phyloP scores from a whole-genome alignment of 2,329 filamentous ascomycete species.

The Phialophora macrospora region DNA sequence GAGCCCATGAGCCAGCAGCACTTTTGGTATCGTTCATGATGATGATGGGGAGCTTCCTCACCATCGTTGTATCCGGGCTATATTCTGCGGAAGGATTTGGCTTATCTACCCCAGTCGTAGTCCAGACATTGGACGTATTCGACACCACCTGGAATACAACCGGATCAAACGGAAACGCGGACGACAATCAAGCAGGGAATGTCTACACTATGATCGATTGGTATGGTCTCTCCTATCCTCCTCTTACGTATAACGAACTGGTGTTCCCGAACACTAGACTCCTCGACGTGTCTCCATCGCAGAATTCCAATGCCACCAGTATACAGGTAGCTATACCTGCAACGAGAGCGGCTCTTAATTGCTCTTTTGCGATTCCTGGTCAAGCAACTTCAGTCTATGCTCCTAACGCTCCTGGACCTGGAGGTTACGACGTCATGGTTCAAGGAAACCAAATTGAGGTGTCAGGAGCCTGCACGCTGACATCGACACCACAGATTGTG shows the following conservation, averaged over 20 bases:
- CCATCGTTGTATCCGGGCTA: background rate
- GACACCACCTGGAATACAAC: background rate
- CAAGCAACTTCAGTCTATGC: background rate
- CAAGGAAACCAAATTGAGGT: too few species aligned
- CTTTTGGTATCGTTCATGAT: background rate
- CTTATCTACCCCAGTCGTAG: background rate
- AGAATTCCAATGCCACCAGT: too few species aligned
- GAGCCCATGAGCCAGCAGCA: background rate
- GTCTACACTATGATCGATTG: background rate
- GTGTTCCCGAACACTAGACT: background rate
- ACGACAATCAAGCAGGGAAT: background rate
- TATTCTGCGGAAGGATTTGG: background rate
- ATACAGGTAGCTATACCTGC: background rate
- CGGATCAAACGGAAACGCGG: background rate
- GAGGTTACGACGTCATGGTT: too few species aligned
- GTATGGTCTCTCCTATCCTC: background rate
- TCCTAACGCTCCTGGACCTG: background rate
- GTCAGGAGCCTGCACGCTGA: background rate
- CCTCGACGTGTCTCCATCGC: background rate
- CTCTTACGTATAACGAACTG: background rate
- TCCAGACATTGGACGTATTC: background rate
- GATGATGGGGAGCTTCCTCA: background rate
- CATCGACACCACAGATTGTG: too few species aligned
- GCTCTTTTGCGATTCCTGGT: constrained; percentile 1
- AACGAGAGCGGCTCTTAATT: background rate